These are phyloP conservation scores for Chrysoporthe cubensis DNA, from an alignment of 2,329 filamentous ascomycete genomes.

Conservation along the genomic window DNA sequence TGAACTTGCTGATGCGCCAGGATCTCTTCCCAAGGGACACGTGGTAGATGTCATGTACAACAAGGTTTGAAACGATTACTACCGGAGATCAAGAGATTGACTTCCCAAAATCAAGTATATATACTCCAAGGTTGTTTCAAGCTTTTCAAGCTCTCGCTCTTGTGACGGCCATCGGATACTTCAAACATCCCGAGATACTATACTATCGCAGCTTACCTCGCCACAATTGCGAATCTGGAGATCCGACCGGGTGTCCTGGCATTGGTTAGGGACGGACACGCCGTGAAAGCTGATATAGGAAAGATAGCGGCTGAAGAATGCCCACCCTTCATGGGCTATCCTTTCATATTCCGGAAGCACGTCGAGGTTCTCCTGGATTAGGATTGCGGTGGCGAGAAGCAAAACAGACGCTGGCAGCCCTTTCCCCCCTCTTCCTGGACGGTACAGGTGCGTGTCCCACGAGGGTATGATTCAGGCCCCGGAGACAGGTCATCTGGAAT, in stretches of 20 bases:
- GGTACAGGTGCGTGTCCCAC: neutral
- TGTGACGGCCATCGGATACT: too few species aligned
- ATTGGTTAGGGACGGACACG: too few species aligned
- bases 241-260: too few species aligned
- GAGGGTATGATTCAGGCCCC: neutral
- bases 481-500: too few species aligned
- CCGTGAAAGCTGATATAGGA: too few species aligned
- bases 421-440: too few species aligned
- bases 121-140: neutral
- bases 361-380: neutral
- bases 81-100: neutral
- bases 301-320: too few species aligned
- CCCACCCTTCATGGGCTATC: neutral
- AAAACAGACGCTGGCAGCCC: neutral
- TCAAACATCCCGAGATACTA: too few species aligned
- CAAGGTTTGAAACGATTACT: neutral
- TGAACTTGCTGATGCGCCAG: neutral
- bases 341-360: neutral
- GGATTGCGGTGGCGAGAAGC: neutral
- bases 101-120: neutral
- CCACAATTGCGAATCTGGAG: too few species aligned
- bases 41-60: neutral
- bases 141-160: neutral
- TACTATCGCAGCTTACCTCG: too few species aligned
- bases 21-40: neutral